Conservation (phyloP, 495 filamentous ascomycete species). For the Xylaria castorea region DNA sequence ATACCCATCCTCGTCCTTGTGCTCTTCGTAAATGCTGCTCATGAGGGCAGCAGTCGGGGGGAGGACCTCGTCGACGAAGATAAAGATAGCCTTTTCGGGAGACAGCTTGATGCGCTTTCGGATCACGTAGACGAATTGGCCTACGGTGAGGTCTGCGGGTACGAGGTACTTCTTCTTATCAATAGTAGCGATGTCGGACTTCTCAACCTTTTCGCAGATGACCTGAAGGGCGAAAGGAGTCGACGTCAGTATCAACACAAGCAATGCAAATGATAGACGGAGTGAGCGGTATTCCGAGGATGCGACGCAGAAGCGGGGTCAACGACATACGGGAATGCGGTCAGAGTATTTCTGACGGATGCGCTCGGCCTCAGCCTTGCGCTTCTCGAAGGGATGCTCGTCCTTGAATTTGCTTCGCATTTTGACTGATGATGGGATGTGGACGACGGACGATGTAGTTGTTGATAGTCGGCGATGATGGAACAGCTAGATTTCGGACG, state of each 20-base stretch:
- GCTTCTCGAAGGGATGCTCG: conserved; percentile 99
- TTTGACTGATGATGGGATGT: conserved; percentile 48
- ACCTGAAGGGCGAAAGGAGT: conserved; percentile 61
- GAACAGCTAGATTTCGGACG: conserved; percentile 10
- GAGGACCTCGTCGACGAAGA: conserved; percentile 99
- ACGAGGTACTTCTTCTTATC: conserved; percentile 99
- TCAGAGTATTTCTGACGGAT: conserved; percentile 99
- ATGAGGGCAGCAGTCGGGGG: conserved; percentile 97
- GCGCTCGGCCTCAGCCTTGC: conserved; percentile 98
- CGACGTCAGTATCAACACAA: conserved; percentile 16
- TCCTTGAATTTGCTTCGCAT: conserved; percentile 99
- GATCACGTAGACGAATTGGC: conserved; percentile 99
- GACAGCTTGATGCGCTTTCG: conserved; percentile 99
- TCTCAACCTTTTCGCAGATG: conserved; percentile 99
- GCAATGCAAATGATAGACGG: neutral
- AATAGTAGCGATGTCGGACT: conserved; percentile 98
- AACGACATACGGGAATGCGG: conserved; percentile 87
- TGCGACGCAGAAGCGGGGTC: neutral
- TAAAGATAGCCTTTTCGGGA: conserved; percentile 99
- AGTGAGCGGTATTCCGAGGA: neutral
- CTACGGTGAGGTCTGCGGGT: conserved; percentile 95
- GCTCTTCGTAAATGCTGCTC: conserved; percentile 99
- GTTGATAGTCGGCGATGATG: neutral
- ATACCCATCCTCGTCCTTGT: conserved; percentile 83
- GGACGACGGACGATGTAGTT: neutral